Percentiles rank a stretch among this genome's conserved stretches.
Evolutionary conservation across 1,284 basidiomycete genomes (phyloP).

Genomic region (Violaceomyces palustris): DNA sequence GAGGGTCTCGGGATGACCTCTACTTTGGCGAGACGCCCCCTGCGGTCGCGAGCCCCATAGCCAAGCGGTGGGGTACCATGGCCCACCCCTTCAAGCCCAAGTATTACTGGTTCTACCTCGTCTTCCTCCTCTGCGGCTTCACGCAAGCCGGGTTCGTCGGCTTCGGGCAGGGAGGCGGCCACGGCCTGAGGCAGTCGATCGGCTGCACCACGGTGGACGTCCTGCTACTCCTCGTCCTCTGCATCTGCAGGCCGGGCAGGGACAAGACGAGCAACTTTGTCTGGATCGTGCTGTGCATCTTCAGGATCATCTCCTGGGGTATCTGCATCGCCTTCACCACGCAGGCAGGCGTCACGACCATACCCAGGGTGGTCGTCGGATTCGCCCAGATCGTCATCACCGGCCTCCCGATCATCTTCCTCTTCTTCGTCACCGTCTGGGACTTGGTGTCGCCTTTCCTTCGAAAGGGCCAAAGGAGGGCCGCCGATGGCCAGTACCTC

Average conservation of each 20-base stretch:
- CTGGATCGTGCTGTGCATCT: slow-evolving; percentile 39
- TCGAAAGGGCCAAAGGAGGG: slow-evolving; percentile 21
- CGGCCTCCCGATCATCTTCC: slow-evolving; percentile 41
- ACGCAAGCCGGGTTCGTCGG: slow-evolving; percentile 43
- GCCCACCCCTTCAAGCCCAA: slow-evolving; percentile 37
- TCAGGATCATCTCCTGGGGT: slow-evolving; percentile 41
- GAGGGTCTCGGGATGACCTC: slow-evolving; percentile 13
- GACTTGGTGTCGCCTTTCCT: slow-evolving; percentile 37
- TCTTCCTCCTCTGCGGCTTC: slow-evolving; percentile 37
- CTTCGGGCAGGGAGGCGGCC: slow-evolving; percentile 29
- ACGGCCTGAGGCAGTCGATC: slow-evolving; percentile 44
- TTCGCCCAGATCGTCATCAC: slow-evolving; percentile 46
- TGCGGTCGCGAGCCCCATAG: slow-evolving; percentile 13
- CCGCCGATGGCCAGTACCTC: too few species aligned
- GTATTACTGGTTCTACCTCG: slow-evolving; percentile 43
- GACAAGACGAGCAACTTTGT: slow-evolving; percentile 44
- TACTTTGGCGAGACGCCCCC: slow-evolving; percentile 33
- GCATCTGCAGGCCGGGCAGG: slow-evolving; percentile 38
- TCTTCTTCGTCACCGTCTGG: slow-evolving; percentile 40
- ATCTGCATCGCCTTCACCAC: slow-evolving; percentile 45
- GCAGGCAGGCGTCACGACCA: slow-evolving; percentile 37
- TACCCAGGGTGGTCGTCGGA: slow-evolving; percentile 48
- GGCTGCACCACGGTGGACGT: slow-evolving; percentile 45
- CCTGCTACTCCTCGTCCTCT: slow-evolving; percentile 37
- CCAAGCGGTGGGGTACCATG: slow-evolving; percentile 31